These are phyloP conservation scores for Thelonectria rubi DNA, from an alignment of 2,329 filamentous ascomycete genomes.

Conservation along the genomic window DNA sequence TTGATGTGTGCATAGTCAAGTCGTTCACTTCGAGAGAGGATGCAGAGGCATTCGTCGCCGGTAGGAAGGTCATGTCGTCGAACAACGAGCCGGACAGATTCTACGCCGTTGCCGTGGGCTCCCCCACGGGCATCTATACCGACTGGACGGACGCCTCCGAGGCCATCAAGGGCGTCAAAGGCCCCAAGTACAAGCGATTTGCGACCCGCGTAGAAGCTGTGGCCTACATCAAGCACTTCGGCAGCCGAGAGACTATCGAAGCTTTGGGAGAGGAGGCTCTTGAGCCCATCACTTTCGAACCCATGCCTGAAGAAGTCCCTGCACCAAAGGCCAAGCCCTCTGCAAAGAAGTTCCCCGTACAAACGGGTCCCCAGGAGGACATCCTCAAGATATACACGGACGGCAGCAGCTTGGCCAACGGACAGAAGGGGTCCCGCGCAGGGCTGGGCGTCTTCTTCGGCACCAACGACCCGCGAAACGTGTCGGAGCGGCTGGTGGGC, in stretches of 20 bases:
- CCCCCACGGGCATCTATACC: conserved; percentile 65
- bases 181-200: conserved; percentile 76
- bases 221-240: conserved; percentile 70
- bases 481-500: conserved; percentile 80
- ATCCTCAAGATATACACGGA: conserved; percentile 66
- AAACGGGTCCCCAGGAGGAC: conserved; percentile 24
- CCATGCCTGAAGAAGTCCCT: conserved; percentile 3
- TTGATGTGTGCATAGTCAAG: conserved; percentile 68
- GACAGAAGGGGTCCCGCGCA: conserved; percentile 61
- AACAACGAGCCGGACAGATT: conserved; percentile 58
- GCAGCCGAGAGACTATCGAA: conserved; percentile 55
- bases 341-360: conserved; percentile 40
- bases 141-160: conserved; percentile 75
- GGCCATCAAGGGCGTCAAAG: conserved; percentile 78
- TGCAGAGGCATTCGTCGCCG: conserved; percentile 79
- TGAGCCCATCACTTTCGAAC: conserved; percentile 34
- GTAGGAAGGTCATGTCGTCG: conserved; percentile 55
- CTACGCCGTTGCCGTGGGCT: conserved; percentile 70
- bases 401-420: conserved; percentile 69
- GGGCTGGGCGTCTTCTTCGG: conserved; percentile 74
- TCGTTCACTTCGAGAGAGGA: conserved; percentile 78
- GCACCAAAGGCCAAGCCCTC: conserved; percentile 38
- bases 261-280: conserved; percentile 47
- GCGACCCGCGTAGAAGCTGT: conserved; percentile 76
- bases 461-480: conserved; percentile 63